A percentile compares a stretch with the other conserved stretches of the same genome.
These are phyloP conservation scores for Durusdinium trenchii DNA, from an alignment of 73 alveolate species.

Conservation along the genomic window DNA sequence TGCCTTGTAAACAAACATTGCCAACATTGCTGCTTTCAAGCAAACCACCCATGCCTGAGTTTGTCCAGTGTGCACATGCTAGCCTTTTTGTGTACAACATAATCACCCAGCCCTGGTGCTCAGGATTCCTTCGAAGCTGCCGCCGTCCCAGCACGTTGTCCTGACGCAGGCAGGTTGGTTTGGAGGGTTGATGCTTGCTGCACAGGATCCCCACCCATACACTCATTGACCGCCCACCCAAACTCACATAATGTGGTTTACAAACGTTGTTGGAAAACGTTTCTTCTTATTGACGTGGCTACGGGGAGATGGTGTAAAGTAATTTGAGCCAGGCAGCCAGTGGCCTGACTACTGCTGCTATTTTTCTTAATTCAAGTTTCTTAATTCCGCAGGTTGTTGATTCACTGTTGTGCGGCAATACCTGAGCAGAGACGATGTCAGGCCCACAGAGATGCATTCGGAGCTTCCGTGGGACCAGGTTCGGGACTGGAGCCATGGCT, in stretches of 20 bases:
- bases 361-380: too few relatives aligned
- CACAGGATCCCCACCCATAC: background rate
- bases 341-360: too few relatives aligned
- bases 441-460: background rate
- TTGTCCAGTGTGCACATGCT: background rate
- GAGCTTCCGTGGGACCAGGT: background rate
- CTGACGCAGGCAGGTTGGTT: background rate
- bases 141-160: background rate
- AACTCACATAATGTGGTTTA: too few relatives aligned
- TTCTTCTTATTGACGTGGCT: too few relatives aligned
- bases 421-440: background rate
- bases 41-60: background rate
- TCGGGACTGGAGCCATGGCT: background rate
- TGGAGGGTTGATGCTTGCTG: too few relatives aligned
- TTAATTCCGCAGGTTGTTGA: too few relatives aligned
- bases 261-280: too few relatives aligned
- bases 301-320: too few relatives aligned
- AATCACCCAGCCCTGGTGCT: background rate
- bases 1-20: too few relatives aligned
- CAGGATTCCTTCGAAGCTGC: slow-evolving; percentile 2
- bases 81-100: too few relatives aligned
- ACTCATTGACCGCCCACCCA: background rate
- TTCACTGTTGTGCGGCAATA: background rate
- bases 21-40: background rate
- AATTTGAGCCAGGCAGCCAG: too few relatives aligned